Base-by-base conservation (phyloP, 2,329 filamentous ascomycete species). In the Cytospora leucostoma region DNA sequence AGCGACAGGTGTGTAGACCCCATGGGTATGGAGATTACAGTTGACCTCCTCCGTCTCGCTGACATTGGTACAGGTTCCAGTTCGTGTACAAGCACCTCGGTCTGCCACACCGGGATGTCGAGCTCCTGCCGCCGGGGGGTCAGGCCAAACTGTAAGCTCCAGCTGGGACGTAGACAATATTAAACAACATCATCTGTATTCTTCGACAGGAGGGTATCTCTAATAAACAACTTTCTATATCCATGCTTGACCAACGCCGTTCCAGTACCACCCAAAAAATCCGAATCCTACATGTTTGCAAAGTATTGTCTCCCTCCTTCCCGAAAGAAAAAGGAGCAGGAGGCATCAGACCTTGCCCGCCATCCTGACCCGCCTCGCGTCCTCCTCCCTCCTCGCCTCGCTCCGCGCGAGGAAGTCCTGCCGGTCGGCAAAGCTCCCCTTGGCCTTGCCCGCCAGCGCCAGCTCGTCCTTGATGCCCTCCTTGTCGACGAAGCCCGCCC, bases 401-500 rank as follows among this genome's bases (percentile, higher is more conserved):
- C 87, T 88, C 63, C 88, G 79, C 7, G 82, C 85, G 71, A 90
- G 73, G 72, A 90, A 90, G 65, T 87, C 86, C 74, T 89, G 82
- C 55, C 86, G 77, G 21, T 81, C 82, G 2, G 83, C 80, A 71
- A 84, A 90, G 27, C 85, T 87, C 66, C 82, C 81, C 76, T 89
- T 90, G 40, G 84, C 84, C 75, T 84, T 84, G 63, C 87, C 85
- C 32, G 87, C 86, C 54, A 87, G 78, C 74, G 83, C 82, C 63
- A 90, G 77, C 73, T 90, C 88, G 74, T 90, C 86, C 72, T 87
- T 82, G 75, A 90, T 87, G 10, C 88, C 88, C 73, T 89, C 87
- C 73, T 88, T 84, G 75, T 90, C 88, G 63, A 90, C 88, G 69
- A 84, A 90, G 13, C 87, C 86, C 3, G 87, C 88, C 88, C 88